Evolutionary conservation across 768 basidiomycete genomes (phyloP), one percentile per base, ranked within the genome.

Genomic region (Mrakia hoshinonis): DNA sequence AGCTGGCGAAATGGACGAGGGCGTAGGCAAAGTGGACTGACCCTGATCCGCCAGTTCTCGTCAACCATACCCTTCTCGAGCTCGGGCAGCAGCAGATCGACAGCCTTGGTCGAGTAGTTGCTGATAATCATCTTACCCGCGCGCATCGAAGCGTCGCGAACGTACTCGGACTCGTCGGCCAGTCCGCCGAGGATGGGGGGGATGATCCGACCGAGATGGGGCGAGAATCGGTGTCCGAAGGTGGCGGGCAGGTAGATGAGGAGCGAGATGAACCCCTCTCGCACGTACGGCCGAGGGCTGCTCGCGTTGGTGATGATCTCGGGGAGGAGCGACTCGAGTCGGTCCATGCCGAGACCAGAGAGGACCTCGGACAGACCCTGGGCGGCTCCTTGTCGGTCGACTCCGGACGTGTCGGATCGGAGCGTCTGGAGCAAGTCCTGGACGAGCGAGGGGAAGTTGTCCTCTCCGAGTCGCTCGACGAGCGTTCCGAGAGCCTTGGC

Each of bases 101-200:
- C 91, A 6, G 95, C 95, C 77, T 87, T 90, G 77, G 76, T 86
- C 13, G 93, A 89, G 81, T 98, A 97, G 79, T 94, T 96, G 71
- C 87, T 88, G 74, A 99, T 90, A 74, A 98, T 89, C 92, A 98
- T 98, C 74, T 96, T 84, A 70, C 95, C 94, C n/a, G 95, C 94
- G 46, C 91, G 86, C 94, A 98, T 97, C 5, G 95, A 93, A 13
- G 95, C 94, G 74, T 98, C 94, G 31, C 95, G 85, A 12, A 98
- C 96, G 77, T 89, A 92, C 81, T 97, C 96, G 75, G 96, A 94
- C 9, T 87, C 83, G 77, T 98, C 95, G 0, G 95, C 88, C 47
- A 99, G 82, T 73, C 96, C 96, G 55, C 86, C 86, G 43, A 98
- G 83, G 74, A 99, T 95, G 0, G 95, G 95, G 12, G 89, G 82